Evolutionary conservation across 2,329 filamentous ascomycete species (phyloP).

Genomic region (Botrytis medusae): DNA sequence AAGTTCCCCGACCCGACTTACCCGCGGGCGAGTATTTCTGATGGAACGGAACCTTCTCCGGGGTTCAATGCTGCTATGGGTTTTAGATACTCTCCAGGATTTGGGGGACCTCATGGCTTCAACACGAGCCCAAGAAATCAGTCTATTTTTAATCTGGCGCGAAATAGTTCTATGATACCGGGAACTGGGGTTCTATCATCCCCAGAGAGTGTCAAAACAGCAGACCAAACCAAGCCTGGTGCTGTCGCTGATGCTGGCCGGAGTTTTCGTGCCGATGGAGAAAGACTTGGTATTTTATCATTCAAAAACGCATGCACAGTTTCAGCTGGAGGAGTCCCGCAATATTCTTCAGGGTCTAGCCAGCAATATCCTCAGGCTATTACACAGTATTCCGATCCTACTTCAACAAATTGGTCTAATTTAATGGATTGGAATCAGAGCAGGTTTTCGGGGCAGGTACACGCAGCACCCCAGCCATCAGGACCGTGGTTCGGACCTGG

Average conservation of each 20-base stretch:
- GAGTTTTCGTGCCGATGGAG: not conserved
- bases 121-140: not conserved
- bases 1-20: slow-evolving; percentile 19
- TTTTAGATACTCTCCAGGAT: slow-evolving; percentile 19
- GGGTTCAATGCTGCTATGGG: slow-evolving; percentile 16
- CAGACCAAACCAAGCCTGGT: not conserved
- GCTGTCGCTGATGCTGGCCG: not conserved
- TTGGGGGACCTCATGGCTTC: slow-evolving; percentile 16
- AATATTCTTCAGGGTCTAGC: not conserved
- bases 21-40: slow-evolving; percentile 16
- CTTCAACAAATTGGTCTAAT: not conserved
- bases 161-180: not conserved
- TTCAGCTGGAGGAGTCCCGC: not conserved
- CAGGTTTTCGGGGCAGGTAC: not conserved
- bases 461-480: not conserved
- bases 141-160: not conserved
- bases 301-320: not conserved
- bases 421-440: not conserved
- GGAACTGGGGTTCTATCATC: not conserved
- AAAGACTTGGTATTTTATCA: not conserved
- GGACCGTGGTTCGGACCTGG: not conserved
- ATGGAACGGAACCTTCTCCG: not conserved
- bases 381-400: not conserved
- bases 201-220: not conserved
- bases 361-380: not conserved